Conservation (phyloP, 108 stramenopile genomes). For the Mayamaea pseudoterrestris region DNA sequence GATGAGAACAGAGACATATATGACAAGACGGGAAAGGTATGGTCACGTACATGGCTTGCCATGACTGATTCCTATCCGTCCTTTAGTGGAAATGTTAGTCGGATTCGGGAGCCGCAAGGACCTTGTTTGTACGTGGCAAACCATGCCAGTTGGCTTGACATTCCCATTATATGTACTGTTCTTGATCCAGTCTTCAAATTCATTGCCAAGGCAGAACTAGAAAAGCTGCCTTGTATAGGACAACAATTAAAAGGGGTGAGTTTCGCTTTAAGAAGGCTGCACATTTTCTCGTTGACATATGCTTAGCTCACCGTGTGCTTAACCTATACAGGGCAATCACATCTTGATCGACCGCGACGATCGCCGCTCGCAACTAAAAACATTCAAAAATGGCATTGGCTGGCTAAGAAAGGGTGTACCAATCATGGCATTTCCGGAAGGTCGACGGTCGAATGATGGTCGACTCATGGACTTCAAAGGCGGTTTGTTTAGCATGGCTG, state of each 20-base stretch:
- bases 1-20: constrained; percentile 50
- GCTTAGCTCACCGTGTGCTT: background rate
- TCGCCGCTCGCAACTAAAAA: constrained; percentile 54
- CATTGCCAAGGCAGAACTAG: constrained; percentile 65
- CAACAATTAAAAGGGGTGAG: constrained; percentile 63
- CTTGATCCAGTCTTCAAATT: constrained; percentile 76
- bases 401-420: constrained; percentile 58
- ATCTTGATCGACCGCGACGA: constrained; percentile 66
- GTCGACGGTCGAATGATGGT: constrained; percentile 53
- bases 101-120: constrained; percentile 9
- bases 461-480: constrained; percentile 72
- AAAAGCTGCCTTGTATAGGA: constrained; percentile 60
- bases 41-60: constrained; percentile 49
- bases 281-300: background rate
- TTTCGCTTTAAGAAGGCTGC: constrained; percentile 3
- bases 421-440: constrained; percentile 80
- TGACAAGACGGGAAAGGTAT: constrained; percentile 59
- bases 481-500: constrained; percentile 63
- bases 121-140: constrained; percentile 67
- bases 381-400: constrained; percentile 51
- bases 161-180: constrained; percentile 60
- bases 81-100: constrained; percentile 36
- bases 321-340: constrained; percentile 43
- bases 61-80: constrained; percentile 44
- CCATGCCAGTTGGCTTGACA: constrained; percentile 70